Base-by-base conservation (phyloP, 2,329 filamentous ascomycete genomes). In the Scytalidium sp. region DNA sequence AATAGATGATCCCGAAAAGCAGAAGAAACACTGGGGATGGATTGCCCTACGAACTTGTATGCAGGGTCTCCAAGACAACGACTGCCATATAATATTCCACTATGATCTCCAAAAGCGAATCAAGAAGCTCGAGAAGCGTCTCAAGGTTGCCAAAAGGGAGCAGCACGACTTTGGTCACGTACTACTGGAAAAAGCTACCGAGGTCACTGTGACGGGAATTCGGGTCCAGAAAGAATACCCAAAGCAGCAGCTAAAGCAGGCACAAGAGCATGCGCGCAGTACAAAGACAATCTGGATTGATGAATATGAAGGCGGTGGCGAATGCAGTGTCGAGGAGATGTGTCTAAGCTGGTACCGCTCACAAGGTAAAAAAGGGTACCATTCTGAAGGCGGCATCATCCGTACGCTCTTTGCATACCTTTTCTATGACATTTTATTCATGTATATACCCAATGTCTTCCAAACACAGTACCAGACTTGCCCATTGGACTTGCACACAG, bases 141-240 rank as follows among this genome's bases (percentile, higher is more conserved):
- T 97, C 6, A 90, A 87, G 53, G 81, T 97, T 19, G 86, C 90
- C 0, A 90, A 90, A 62, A 82, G 94, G 19, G 79, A 90, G 41
- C 92, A 97, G 63, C 94, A 99, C 68, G 88, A 97, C 64, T 99
- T 99, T 68, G 84, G 85, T 0, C 91, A 97, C 67, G 88, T 95
- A 3, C 80, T 83, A 32, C 78, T 99, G 2, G 78, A 81, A 4
- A 87, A 88, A 57, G 88, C 94, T 0, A 74, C 84, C 32, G 87
- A 95, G 62, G 82, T 93, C 45, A 83, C 75, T 0, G 81, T 96
- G 6, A 74, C 89, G 56, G 94, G 94, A 0, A 83, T 89, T 11
- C 88, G 90, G 50, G 76, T 97, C 49, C 86, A 88, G 60, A 81
- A 78, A 42, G 75, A 82, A 22, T 74, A 79, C 19, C 61, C 60